Base-by-base conservation (phyloP, 148 eudicot species). In the Pharnaceum exiguum region DNA sequence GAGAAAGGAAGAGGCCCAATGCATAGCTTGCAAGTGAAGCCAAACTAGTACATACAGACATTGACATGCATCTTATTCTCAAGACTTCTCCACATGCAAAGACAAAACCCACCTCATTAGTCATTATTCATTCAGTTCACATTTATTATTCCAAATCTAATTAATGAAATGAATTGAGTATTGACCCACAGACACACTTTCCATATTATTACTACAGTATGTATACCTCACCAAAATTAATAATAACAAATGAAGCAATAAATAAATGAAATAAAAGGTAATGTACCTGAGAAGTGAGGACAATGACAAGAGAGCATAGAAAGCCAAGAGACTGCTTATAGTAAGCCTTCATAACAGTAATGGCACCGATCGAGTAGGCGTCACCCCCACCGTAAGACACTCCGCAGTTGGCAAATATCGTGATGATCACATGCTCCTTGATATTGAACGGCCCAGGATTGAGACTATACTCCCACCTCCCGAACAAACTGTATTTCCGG, bases 381-480 rank as follows among this genome's bases (percentile, higher is more conserved):
- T 94, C 99, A 2, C 99, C 96, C 4, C 99, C 99, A 11, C 99
- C 99, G 13, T 52, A 15, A 0, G 96, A 81, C 6, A 85, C 86
- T 10, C 96, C 99, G 10, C 95, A 86, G 22, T 86, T 94, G 0
- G 99, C 96, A 49, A 94, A 73, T 1, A 94, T 84, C 0, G 96
- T 83, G 30, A 94, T 80, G 3, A 89, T 70, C 0, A 89, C 99
- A 42, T 94, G 99, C 75, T 94, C 99, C 62, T 94, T 94, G 2
- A 94, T 80, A 33, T 86, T 94, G 27, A 94, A 94, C 9, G 96
- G 99, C 0, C 99, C 96, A 10, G 99, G 99, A 24, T 94, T 94
- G 52, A 94, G 42, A 45, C 66, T 77, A 17, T 79, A 86, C 3
- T 51, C 55, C 77, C 85, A 86, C 2, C 68, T 57, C 57, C 95